Evolutionary conservation across 441 rosid genomes (phyloP), one percentile per base, ranked within the genome.

Genomic region (Syzygium malaccense): DNA sequence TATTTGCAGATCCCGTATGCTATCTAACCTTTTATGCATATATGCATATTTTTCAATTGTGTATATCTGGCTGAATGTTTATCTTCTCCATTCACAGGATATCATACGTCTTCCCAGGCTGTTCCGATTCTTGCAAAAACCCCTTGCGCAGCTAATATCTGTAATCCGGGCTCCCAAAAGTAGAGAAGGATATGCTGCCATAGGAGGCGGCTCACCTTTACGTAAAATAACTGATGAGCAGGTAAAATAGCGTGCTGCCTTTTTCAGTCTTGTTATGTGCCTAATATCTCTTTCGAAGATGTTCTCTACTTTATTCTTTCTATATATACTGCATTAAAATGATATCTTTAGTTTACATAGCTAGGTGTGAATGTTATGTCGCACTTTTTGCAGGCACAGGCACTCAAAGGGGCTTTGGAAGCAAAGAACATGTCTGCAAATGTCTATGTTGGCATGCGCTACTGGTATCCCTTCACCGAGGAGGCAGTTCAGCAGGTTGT

Each of bases 1-100:
- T 98, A 79, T 98, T 98, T 94, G 99, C 99, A 14, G 99, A 98
- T 88, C 99, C 99, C 5, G 99, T 98, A 93, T 89, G 96, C 62
- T 88, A 14, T 25, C 84, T 25, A n/a, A 79, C 45, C 68, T 71
- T 87, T 32, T 45, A 26, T 60, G 51, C 1, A 25, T 33, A 13
- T 30, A 4, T n/a, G 11, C 15, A 75, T 41, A 5, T 23, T 14
- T 87, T 75, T 85, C 7, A 18, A 2, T 37, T 66, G 32, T 10
- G 26, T 51, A 20, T 71, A 55, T 51, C 9, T 54, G 64, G 71
- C 54, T 48, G 78, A 45, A 75, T 57, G 51, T 41, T 41, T 75
- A 3, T 41, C 83, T 75, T 75, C 83, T 75, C 51, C 87, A 14
- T 62, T 48, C 32, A 64, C 37, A 25, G 99, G 99, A 97, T 92